These are phyloP conservation scores for Stygiomarasmius scandens DNA, from an alignment of 1,284 basidiomycete species.

Conservation along the genomic window DNA sequence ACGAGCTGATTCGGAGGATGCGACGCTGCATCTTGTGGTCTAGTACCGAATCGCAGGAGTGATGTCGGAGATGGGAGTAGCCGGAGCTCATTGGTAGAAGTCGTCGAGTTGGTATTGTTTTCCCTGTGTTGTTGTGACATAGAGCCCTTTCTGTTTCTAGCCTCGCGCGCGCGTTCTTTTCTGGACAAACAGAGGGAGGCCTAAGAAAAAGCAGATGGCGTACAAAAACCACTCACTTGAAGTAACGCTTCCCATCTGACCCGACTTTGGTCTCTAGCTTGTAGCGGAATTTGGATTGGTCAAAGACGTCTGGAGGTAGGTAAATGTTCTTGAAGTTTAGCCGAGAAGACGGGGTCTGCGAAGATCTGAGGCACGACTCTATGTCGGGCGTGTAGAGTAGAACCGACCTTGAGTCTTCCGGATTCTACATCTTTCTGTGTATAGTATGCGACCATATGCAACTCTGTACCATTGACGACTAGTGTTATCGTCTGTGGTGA, in stretches of 20 bases:
- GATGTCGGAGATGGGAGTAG: slow-evolving; percentile 29
- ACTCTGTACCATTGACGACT: slow-evolving; percentile 71
- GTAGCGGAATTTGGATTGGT: slow-evolving; percentile 71
- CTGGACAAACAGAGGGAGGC: slow-evolving; percentile 20
- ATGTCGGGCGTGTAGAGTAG: slow-evolving; percentile 5
- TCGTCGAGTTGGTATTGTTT: too few species aligned
- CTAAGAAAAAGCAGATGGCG: not conserved
- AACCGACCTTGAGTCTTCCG: slow-evolving; percentile 55
- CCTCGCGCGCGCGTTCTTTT: slow-evolving; percentile 47
- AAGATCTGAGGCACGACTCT: not conserved
- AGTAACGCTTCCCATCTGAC: slow-evolving; percentile 57
- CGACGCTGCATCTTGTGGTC: too few species aligned
- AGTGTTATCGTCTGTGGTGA: slow-evolving; percentile 76
- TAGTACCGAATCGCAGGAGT: slow-evolving; percentile 42
- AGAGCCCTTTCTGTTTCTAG: slow-evolving; percentile 47
- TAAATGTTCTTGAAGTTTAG: slow-evolving; percentile 66
- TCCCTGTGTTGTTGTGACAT: too few species aligned
- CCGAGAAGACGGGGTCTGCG: slow-evolving; percentile 58
- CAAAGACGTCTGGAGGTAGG: slow-evolving; percentile 72
- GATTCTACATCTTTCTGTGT: slow-evolving; percentile 74
- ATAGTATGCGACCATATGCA: slow-evolving; percentile 83
- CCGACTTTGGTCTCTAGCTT: slow-evolving; percentile 70
- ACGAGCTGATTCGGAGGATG: too few species aligned
- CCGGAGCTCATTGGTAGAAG: too few species aligned
- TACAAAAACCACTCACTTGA: slow-evolving; percentile 51